Percentiles rank a stretch among this genome's conserved stretches.
These are phyloP conservation scores for Stylonectria norvegica DNA, from an alignment of 2,329 filamentous ascomycete genomes.

Conservation along the genomic window DNA sequence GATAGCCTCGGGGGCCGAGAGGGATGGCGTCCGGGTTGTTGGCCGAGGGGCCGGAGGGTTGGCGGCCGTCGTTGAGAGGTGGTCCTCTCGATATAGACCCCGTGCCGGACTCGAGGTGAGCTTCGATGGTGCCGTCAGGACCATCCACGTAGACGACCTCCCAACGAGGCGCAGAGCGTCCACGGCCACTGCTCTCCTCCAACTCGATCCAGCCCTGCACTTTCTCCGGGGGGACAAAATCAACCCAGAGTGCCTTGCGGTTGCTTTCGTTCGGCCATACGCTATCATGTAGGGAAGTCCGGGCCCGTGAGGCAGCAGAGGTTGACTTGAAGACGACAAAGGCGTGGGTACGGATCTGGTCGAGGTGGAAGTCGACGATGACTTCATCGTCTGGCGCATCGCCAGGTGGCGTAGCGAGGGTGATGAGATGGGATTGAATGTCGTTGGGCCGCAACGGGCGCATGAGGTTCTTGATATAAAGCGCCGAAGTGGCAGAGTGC, in stretches of 20 bases:
- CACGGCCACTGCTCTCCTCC: constrained; percentile 53
- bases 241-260: constrained; percentile 79
- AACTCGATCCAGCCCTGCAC: constrained; percentile 70
- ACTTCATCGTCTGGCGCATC: constrained; percentile 48
- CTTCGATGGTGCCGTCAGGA: constrained; percentile 52
- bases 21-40: constrained; percentile 35
- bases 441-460: constrained; percentile 70
- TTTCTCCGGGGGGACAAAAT: constrained; percentile 79
- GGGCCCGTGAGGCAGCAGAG: constrained; percentile 71
- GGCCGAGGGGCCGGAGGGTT: constrained; percentile 13
- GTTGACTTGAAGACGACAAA: constrained; percentile 70
- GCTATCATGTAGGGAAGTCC: constrained; percentile 69
- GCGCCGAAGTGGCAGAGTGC: constrained; percentile 68
- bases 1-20: constrained; percentile 33
- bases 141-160: constrained; percentile 68
- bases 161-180: constrained; percentile 53
- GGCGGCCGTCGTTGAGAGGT: constrained; percentile 15
- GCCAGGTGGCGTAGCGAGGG: constrained; percentile 61
- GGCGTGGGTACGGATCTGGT: constrained; percentile 83
- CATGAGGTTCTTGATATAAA: constrained; percentile 91
- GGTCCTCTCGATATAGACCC: constrained; percentile 16
- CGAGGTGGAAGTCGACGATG: constrained; percentile 71
- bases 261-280: constrained; percentile 87
- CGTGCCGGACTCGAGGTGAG: constrained; percentile 44
- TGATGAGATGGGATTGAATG: constrained; percentile 65